These are phyloP conservation scores for Marasmius sp. DNA, from an alignment of 1,284 basidiomycete species.

Conservation along the genomic window DNA sequence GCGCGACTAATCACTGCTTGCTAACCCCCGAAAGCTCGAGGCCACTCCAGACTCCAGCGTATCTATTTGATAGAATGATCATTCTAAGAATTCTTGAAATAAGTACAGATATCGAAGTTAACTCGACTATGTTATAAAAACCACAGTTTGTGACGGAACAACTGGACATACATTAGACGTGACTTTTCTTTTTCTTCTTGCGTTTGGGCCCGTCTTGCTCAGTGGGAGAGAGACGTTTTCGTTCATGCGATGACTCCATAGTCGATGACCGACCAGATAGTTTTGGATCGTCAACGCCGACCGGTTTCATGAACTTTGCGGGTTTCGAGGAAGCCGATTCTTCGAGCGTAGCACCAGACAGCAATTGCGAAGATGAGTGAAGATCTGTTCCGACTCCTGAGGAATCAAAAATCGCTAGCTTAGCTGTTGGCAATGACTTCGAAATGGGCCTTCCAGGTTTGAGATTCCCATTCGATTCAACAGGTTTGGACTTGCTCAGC, in stretches of 20 bases:
- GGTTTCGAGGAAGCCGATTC: slow-evolving; percentile 8
- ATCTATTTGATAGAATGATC: too few species aligned
- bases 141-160: background rate
- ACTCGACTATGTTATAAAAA: background rate
- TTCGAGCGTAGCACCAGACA: slow-evolving; percentile 9
- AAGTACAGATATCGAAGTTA: too few species aligned
- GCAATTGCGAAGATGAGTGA: slow-evolving; percentile 22
- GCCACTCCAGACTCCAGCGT: too few species aligned
- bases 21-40: too few species aligned
- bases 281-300: slow-evolving; percentile 52
- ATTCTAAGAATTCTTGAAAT: too few species aligned
- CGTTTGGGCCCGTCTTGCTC: slow-evolving; percentile 25
- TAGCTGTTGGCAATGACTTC: slow-evolving; percentile 40
- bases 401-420: slow-evolving; percentile 51
- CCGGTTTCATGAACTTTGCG: slow-evolving; percentile 50
- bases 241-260: slow-evolving; percentile 25
- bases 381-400: slow-evolving; percentile 46
- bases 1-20: too few species aligned
- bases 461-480: slow-evolving; percentile 6
- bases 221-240: slow-evolving; percentile 21
- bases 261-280: slow-evolving; percentile 18
- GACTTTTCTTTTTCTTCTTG: slow-evolving; percentile 36
- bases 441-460: slow-evolving; percentile 14
- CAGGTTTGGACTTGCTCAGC: slow-evolving; percentile 3
- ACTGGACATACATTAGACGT: slow-evolving; percentile 1